Conservation (phyloP, 202 grass and related monocot species). For the Zoysia matrella region DNA sequence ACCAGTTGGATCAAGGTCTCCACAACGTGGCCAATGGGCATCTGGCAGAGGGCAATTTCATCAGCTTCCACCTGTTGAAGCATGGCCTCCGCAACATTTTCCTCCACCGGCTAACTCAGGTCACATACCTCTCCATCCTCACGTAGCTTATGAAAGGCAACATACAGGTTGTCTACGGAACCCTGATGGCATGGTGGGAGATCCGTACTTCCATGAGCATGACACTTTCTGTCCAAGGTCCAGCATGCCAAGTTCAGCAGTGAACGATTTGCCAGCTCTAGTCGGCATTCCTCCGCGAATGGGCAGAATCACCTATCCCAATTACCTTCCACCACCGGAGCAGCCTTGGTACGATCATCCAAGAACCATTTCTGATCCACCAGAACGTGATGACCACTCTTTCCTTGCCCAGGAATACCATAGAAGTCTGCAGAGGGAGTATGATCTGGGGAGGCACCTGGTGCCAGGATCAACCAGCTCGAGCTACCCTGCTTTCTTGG, state of each 20-base stretch:
- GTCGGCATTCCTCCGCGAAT: conserved; percentile 19
- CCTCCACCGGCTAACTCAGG: not conserved
- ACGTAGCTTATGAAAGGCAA: conserved; percentile 18
- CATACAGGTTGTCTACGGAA: conserved; percentile 1
- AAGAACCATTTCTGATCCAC: not conserved
- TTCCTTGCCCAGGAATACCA: not conserved
- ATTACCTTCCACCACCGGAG: conserved; percentile 1
- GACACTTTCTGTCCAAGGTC: conserved; percentile 4
- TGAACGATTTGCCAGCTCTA: not conserved
- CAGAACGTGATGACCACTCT: not conserved
- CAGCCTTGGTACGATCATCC: conserved; percentile 20
- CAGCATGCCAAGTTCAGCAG: conserved; percentile 7
- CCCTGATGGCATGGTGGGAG: conserved; percentile 6
- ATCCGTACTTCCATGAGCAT: conserved; percentile 23
- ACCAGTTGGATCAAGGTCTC: too few relatives aligned
- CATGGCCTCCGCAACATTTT: too few relatives aligned
- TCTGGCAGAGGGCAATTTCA: too few relatives aligned
- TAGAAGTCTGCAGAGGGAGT: conserved; percentile 17
- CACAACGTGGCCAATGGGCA: too few relatives aligned
- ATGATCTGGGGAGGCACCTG: conserved; percentile 20
- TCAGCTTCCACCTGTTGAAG: too few relatives aligned
- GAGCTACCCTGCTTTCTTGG: conserved; percentile 14
- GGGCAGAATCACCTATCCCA: not conserved
- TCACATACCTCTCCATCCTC: not conserved
- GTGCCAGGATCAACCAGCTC: conserved; percentile 18